Percentiles rank a stretch among this genome's conserved stretches.
phyloP scores from a whole-genome alignment of 768 basidiomycete species.

The Trichaptum fuscoviolaceum region DNA sequence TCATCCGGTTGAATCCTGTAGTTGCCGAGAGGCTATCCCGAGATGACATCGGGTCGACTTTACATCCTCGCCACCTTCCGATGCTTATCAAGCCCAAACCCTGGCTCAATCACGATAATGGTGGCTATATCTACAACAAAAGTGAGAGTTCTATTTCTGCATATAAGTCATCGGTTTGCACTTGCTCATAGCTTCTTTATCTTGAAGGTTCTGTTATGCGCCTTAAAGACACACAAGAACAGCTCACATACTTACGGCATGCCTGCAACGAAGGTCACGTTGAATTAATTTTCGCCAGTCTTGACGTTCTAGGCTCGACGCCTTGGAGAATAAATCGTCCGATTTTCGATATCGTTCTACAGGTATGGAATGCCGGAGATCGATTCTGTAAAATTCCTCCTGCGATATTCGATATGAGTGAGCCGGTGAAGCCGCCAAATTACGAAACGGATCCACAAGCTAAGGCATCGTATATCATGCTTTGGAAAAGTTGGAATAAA shows the following conservation, averaged over 20 bases:
- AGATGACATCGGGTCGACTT: constrained; percentile 60
- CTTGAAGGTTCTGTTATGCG: constrained; percentile 73
- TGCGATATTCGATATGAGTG: constrained; percentile 53
- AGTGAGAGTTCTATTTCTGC: constrained; percentile 38
- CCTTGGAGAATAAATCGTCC: constrained; percentile 85
- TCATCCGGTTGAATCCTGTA: constrained; percentile 79
- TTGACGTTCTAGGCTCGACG: constrained; percentile 86
- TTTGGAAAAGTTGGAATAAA: constrained; percentile 50
- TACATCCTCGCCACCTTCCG: constrained; percentile 92
- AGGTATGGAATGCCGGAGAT: constrained; percentile 85
- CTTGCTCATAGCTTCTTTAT: not conserved
- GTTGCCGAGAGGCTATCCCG: constrained; percentile 73
- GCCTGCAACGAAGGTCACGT: constrained; percentile 72
- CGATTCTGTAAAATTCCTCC: constrained; percentile 83
- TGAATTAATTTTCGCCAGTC: constrained; percentile 79
- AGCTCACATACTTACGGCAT: constrained; percentile 67
- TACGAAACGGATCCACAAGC: constrained; percentile 48
- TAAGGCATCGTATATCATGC: constrained; percentile 48
- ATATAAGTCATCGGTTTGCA: not conserved
- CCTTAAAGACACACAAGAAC: constrained; percentile 86
- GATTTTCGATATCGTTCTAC: constrained; percentile 67
- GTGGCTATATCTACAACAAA: constrained; percentile 78
- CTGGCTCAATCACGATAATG: constrained; percentile 72
- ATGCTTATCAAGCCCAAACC: constrained; percentile 92
- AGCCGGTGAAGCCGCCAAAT: constrained; percentile 52